Evolutionary conservation across 495 filamentous ascomycete genomes (phyloP), one percentile per base, ranked within the genome.

Genomic region (Aspergillus sparsus): DNA sequence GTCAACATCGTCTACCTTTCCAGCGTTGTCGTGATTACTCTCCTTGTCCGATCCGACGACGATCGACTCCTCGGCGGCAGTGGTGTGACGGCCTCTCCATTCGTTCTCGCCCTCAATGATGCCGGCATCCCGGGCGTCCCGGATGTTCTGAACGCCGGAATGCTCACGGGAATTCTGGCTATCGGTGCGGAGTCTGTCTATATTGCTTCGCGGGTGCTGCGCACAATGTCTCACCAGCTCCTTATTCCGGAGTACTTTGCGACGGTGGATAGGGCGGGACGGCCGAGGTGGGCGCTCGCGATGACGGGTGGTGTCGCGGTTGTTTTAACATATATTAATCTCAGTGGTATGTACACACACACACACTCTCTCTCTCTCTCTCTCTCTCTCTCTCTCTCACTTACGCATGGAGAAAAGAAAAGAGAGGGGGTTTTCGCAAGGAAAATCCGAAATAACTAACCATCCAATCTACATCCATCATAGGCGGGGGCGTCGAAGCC

Each of bases 81-180:
- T 13, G 62, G 63, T 5, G 59, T 71, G 7, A 66, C 70, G 5
- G 67, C 70, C 3, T 74, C 71, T 10, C 72, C 71, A 13, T 75
- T 76, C 18, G 64, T 76, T 32, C 68, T 76, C 55, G 70, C 72
- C 6, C 60, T 74, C 16, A 35, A 68, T 5, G n/a, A 64, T 2
- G 65, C 67, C 12, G 65, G 66, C 2, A 73, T 76, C 31, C 47
- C 51, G 0, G 68, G 61, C 8, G 55, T 74, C 21, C 62, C 70
- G 6, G 55, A 63, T 18, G 42, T 76, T 11, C 44, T 76, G 39
- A 76, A 76, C 16, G 68, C 58, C 10, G 59, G 56, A 18, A 72
- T 76, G 31, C 62, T 76, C 13, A 61, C 63, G 16, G 70, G 64
- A n/a, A 60, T 74, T 16, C 46, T 62, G 3, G 70, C 65, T 5